Evolutionary conservation across 306 rosid genomes (phyloP), one percentile per base, ranked within the genome.

Genomic region (Gillenia trifoliata): DNA sequence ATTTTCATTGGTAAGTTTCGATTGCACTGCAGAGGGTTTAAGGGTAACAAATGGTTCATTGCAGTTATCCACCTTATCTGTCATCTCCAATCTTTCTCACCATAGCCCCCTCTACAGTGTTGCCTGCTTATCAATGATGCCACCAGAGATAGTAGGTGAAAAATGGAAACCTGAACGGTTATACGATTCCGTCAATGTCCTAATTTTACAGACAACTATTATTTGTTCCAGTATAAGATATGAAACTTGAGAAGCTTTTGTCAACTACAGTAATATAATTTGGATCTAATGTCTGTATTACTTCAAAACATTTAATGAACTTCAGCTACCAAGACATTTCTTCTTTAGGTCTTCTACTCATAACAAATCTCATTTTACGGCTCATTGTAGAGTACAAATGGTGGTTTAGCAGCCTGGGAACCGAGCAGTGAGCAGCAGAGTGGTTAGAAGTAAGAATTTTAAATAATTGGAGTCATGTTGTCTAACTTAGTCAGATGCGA

Each of bases 1-100:
- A n/a, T n/a, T n/a, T n/a, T 74, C 96, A 90, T 33, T 88, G 96
- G 96, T 89, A 88, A 71, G 84, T 83, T 81, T 90, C 96, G 96
- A 91, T 79, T 84, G 92, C 54, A 89, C 97, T 6, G 92, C 97
- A 8, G 97, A 91, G 65, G 90, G 83, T 73, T 75, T 91, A 33
- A 89, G 88, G 92, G 94, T 91, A 77, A 69, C 4, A 0, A 64
- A n/a, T n/a, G n/a, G n/a, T n/a, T n/a, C n/a, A n/a, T n/a, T n/a
- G n/a, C n/a, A n/a, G n/a, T n/a, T n/a, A n/a, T n/a, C n/a, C n/a
- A n/a, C n/a, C n/a, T n/a, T n/a, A n/a, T n/a, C n/a, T n/a, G n/a
- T n/a, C n/a, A 17, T 78, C 13, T n/a, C 11, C 8, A 25, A 3
- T 22, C n/a, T 15, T 52, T 11, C 72, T 64, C 28, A 52, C 45